Percentiles rank a stretch among this genome's conserved stretches.
phyloP scores from a whole-genome alignment of 306 rosid genomes.

The Inga oerstediana region DNA sequence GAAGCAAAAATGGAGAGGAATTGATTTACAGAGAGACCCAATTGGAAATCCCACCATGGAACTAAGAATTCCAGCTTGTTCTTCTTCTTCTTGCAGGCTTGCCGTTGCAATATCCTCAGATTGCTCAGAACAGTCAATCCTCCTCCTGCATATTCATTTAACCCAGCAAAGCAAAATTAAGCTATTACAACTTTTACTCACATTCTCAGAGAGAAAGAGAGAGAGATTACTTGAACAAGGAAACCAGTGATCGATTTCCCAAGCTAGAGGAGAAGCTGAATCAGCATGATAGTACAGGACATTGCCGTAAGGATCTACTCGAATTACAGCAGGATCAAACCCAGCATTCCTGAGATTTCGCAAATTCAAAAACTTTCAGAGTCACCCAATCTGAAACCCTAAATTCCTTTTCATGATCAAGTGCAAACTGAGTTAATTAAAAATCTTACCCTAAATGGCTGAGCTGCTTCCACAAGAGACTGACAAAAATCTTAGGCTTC shows the following conservation, averaged over 20 bases:
- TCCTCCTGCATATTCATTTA: conserved; percentile 70
- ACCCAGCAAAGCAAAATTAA: conserved; percentile 19
- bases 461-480: conserved; percentile 94
- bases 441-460: conserved; percentile 80
- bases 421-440: conserved; percentile 28
- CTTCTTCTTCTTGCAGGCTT: conserved; percentile 76
- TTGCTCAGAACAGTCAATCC: conserved; percentile 94
- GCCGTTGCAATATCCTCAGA: conserved; percentile 82
- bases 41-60: conserved; percentile 99
- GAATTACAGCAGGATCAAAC: conserved; percentile 87
- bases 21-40: conserved; percentile 91
- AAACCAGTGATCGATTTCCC: conserved; percentile 99
- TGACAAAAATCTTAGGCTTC: conserved; percentile 72
- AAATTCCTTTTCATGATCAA: neutral
- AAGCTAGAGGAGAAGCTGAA: conserved; percentile 92
- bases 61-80: conserved; percentile 84
- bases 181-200: conserved; percentile 5
- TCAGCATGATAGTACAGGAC: conserved; percentile 93
- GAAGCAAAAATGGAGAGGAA: conserved; percentile 89
- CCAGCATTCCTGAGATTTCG: conserved; percentile 82
- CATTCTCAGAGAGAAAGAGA: neutral
- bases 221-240: conserved; percentile 77
- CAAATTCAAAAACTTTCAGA: conserved; percentile 6
- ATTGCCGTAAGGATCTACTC: conserved; percentile 86
- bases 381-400: neutral